A percentile compares a stretch with the other conserved stretches of the same genome.
phyloP scores from a whole-genome alignment of 1,139 yeast species.

The Pichia sp. region DNA sequence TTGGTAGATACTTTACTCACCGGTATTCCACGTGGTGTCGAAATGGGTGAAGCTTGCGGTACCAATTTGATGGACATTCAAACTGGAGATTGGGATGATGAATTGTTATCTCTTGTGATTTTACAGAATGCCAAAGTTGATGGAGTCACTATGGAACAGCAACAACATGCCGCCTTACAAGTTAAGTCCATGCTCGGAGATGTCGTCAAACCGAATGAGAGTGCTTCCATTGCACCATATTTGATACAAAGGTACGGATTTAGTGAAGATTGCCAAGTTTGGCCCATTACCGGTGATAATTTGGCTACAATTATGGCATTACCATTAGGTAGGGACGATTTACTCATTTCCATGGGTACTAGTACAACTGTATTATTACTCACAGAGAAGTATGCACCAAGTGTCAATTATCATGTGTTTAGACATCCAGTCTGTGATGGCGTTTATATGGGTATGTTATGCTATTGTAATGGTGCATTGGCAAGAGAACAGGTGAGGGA shows the following conservation, averaged over 20 bases:
- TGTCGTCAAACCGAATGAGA: conserved; percentile 34
- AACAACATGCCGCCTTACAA: conserved; percentile 30
- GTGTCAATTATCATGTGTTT: conserved; percentile 78
- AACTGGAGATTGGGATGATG: conserved; percentile 44
- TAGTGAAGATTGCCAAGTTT: conserved; percentile 43
- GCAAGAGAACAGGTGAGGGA: conserved; percentile 78
- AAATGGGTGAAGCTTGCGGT: conserved; percentile 87
- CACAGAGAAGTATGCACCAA: conserved; percentile 71
- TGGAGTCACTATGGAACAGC: conserved; percentile 16
- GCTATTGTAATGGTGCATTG: conserved; percentile 86
- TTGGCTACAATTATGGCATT: conserved; percentile 81
- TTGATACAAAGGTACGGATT: conserved; percentile 63
- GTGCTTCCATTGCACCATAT: conserved; percentile 48
- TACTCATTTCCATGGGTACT: conserved; percentile 78
- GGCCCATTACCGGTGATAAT: conserved; percentile 82
- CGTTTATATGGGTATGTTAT: conserved; percentile 90
- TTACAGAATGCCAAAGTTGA: conserved; percentile 37
- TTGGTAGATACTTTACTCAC: conserved; percentile 67
- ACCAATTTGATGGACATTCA: conserved; percentile 76
- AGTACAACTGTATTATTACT: conserved; percentile 80
- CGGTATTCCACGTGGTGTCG: conserved; percentile 59
- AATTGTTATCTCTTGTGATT: conserved; percentile 46
- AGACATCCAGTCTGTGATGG: conserved; percentile 75
- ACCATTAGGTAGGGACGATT: conserved; percentile 71
- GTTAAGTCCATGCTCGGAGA: conserved; percentile 45